phyloP scores from a whole-genome alignment of 352 stramenopile genomes.

The Phytophthora constricta region DNA sequence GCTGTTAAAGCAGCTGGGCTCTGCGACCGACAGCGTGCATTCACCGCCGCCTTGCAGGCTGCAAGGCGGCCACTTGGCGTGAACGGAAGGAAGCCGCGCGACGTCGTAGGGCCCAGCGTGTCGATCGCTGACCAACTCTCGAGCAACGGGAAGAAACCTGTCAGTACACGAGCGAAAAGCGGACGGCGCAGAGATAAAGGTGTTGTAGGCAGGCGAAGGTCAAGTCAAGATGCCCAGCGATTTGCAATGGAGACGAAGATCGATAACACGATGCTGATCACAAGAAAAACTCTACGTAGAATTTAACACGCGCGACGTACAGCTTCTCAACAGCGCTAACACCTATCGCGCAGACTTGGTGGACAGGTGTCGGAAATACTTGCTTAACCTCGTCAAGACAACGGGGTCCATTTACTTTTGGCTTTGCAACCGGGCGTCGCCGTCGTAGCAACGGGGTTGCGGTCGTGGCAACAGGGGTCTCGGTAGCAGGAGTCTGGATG shows the following conservation, averaged over 20 bases:
- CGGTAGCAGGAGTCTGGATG: neutral
- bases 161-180: no score
- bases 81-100: no score
- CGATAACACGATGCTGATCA: constrained; percentile 20
- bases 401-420: constrained; percentile 25
- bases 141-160: neutral
- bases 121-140: constrained; percentile 5
- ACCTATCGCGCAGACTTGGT: constrained; percentile 15
- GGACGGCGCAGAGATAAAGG: no score
- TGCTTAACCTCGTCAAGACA: constrained; percentile 3
- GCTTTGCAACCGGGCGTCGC: constrained; percentile 25
- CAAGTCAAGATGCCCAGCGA: neutral
- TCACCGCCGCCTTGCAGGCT: no score
- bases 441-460: neutral
- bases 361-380: neutral
- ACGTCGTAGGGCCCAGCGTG: constrained; percentile 18
- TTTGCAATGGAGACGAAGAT: constrained; percentile 19
- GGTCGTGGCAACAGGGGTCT: constrained; percentile 2
- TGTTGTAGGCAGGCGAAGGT: constrained; percentile 10
- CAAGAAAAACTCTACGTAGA: constrained; percentile 25
- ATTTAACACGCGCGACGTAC: constrained; percentile 16
- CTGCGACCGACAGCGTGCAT: no score
- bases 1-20: constrained; percentile 32
- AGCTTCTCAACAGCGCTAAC: constrained; percentile 10
- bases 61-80: no score